A percentile compares a stretch with the other conserved stretches of the same genome.
Conservation (phyloP, 1,284 basidiomycete genomes). For the Microbotryum violaceum region DNA sequence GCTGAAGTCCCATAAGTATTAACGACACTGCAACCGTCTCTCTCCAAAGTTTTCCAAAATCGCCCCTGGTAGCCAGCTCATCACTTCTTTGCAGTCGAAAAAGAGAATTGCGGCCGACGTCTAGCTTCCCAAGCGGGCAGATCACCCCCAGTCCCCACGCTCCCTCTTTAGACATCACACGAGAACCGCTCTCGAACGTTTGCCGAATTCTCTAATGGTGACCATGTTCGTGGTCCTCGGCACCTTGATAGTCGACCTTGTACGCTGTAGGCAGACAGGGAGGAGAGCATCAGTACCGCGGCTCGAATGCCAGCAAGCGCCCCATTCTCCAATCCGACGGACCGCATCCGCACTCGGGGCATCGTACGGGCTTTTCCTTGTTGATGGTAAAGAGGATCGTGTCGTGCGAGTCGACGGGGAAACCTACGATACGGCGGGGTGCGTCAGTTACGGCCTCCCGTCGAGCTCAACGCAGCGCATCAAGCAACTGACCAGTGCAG, state of each 20-base stretch:
- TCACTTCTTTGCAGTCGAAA: neutral
- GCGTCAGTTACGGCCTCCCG: neutral
- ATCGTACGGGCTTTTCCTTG: slow-evolving; percentile 59
- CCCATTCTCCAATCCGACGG: slow-evolving; percentile 34
- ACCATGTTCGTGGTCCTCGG: slow-evolving; percentile 26
- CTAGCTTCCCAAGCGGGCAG: neutral
- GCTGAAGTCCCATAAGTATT: neutral
- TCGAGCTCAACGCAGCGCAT: no score
- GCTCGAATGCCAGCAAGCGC: neutral
- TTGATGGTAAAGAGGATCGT: slow-evolving; percentile 49
- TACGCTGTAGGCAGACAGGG: slow-evolving; percentile 27
- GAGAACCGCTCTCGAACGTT: neutral
- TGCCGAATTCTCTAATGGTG: slow-evolving; percentile 26
- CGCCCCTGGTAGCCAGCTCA: no score
- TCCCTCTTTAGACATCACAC: no score
- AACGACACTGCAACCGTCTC: no score
- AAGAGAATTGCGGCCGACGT: neutral
- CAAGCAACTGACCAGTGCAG: slow-evolving; percentile 61
- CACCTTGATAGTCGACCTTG: slow-evolving; percentile 37
- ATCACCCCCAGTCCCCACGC: neutral
- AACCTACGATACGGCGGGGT: slow-evolving; percentile 1
- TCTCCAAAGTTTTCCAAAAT: no score
- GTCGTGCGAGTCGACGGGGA: slow-evolving; percentile 62
- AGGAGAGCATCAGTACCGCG: neutral
- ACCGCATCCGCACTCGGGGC: slow-evolving; percentile 86